Evolutionary conservation across 495 filamentous ascomycete species (phyloP).

Genomic region (Xylaria venustula): DNA sequence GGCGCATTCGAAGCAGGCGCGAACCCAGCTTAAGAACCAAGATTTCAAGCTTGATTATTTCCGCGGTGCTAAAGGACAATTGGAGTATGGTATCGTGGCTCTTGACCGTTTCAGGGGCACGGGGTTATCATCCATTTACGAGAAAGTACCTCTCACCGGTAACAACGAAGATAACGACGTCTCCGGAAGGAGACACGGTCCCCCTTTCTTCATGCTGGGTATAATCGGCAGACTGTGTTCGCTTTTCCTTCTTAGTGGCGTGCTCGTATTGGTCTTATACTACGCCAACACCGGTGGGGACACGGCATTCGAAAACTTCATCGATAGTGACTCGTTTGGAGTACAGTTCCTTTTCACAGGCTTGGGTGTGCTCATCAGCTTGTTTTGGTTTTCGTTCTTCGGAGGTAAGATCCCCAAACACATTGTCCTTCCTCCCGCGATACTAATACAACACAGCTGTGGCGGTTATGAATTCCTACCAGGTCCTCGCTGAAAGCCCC

Average conservation of each 20-base stretch:
- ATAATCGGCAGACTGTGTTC: constrained; percentile 27
- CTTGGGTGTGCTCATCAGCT: constrained; percentile 40
- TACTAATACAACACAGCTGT: constrained; percentile 10
- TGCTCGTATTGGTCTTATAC: constrained; percentile 39
- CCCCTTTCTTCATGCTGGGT: constrained; percentile 36
- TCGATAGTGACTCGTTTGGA: constrained; percentile 43
- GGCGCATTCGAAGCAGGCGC: constrained; percentile 20
- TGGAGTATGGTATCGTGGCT: constrained; percentile 35
- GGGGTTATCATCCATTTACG: neutral
- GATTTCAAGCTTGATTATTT: constrained; percentile 39
- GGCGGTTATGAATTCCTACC: constrained; percentile 29
- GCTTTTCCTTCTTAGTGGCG: constrained; percentile 32
- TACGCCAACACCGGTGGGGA: constrained; percentile 39
- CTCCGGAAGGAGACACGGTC: constrained; percentile 19
- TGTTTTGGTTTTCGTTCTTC: constrained; percentile 41
- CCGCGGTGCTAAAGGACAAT: constrained; percentile 22
- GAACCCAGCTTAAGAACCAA: constrained; percentile 20
- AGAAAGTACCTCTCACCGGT: neutral
- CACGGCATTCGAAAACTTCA: constrained; percentile 44
- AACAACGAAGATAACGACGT: neutral
- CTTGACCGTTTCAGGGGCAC: constrained; percentile 7
- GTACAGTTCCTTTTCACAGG: constrained; percentile 44
- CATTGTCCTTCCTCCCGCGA: neutral
- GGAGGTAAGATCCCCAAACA: constrained; percentile 26
- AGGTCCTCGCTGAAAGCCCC: constrained; percentile 21